Conservation (phyloP, 1,284 basidiomycete species). For the Fomitopsis betulina region DNA sequence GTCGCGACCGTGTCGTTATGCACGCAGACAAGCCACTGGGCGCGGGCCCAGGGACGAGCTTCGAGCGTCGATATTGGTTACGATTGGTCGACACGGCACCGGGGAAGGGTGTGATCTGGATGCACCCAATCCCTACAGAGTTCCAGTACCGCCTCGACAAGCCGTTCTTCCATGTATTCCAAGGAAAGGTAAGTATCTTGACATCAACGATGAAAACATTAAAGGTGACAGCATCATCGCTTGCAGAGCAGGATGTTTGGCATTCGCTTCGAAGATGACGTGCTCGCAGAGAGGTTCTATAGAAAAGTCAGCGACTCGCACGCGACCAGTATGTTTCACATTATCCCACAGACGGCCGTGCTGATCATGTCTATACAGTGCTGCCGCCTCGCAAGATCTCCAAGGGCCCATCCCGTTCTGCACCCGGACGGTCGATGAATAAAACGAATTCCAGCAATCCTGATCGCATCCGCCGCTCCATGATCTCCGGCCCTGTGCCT, state of each 20-base stretch:
- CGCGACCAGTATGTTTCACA: conserved; percentile 12
- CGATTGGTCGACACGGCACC: conserved; percentile 71
- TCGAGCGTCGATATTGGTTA: conserved; percentile 50
- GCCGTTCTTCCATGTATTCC: conserved; percentile 90
- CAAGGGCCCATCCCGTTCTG: conserved; percentile 3
- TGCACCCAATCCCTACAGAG: conserved; percentile 78
- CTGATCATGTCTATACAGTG: conserved; percentile 3
- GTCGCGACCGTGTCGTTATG: conserved; percentile 48
- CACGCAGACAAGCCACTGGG: conserved; percentile 16
- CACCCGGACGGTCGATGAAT: background rate
- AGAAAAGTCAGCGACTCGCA: conserved; percentile 35
- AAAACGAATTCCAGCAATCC: background rate
- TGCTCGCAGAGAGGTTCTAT: conserved; percentile 54
- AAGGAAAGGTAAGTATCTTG: conserved; percentile 62
- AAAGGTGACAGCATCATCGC: background rate
- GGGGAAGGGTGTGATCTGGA: conserved; percentile 76
- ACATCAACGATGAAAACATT: background rate
- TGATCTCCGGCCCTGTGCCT: conserved; percentile 72
- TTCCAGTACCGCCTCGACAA: conserved; percentile 85
- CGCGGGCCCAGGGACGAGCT: conserved; percentile 12
- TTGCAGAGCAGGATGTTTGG: conserved; percentile 74
- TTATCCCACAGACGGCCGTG: background rate
- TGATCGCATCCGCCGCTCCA: conserved; percentile 39
- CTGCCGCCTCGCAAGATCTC: conserved; percentile 10
- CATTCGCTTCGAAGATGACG: conserved; percentile 65